Evolutionary conservation across 2,329 filamentous ascomycete species (phyloP).

Genomic region (Penicillium sclerotigenum): DNA sequence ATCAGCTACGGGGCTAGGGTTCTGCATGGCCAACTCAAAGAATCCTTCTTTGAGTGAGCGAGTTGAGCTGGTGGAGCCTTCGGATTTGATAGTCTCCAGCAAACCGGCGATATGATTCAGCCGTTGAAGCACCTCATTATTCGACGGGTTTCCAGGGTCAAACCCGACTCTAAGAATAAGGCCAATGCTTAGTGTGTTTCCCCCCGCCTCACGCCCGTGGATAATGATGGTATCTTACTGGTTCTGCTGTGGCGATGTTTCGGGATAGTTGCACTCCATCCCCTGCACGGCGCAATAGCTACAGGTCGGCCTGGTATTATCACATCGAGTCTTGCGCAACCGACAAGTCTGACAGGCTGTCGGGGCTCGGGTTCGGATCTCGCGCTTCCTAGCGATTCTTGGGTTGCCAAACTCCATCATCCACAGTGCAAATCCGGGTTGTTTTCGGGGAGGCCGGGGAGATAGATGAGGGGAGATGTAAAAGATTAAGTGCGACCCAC

Average conservation of each 20-base stretch:
- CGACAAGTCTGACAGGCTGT: conserved; percentile 27
- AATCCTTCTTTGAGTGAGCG: conserved; percentile 18
- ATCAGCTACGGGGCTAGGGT: conserved; percentile 15
- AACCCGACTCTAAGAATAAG: conserved; percentile 13
- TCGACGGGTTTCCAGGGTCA: conserved; percentile 14
- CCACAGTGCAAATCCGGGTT: not conserved
- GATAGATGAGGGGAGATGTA: not conserved
- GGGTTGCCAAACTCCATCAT: conserved; percentile 15
- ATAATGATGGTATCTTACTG: conserved; percentile 17
- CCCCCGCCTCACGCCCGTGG: not conserved
- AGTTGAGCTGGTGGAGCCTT: conserved; percentile 14
- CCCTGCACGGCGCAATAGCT: conserved; percentile 24
- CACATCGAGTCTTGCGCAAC: conserved; percentile 26
- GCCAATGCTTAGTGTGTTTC: not conserved
- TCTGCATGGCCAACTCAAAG: conserved; percentile 13
- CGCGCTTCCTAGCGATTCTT: conserved; percentile 19
- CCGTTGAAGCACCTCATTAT: conserved; percentile 21
- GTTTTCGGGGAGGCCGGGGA: conserved; percentile 18
- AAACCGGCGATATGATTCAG: conserved; percentile 21
- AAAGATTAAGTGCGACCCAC: conserved; percentile 13
- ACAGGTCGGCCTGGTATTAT: conserved; percentile 24
- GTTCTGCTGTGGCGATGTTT: conserved; percentile 17
- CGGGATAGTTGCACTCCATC: conserved; percentile 24
- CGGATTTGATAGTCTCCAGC: conserved; percentile 23
- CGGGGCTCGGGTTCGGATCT: conserved; percentile 25